These are phyloP conservation scores for Fraxinus xanthoxyloides DNA, from an alignment of 305 asterid genomes.

Conservation along the genomic window DNA sequence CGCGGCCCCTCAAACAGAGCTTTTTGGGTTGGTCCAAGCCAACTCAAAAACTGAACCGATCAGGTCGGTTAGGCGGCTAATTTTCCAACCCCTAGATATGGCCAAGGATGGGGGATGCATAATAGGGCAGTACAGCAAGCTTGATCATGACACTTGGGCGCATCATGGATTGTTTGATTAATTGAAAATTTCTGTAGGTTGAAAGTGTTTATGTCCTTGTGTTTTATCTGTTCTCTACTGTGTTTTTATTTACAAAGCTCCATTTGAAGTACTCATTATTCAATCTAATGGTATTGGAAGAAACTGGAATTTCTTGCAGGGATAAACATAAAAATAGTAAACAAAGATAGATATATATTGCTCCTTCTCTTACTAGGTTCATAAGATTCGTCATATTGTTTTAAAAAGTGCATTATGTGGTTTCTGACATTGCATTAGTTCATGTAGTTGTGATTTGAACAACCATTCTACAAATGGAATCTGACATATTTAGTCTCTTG, in stretches of 20 bases:
- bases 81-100: neutral
- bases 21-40: neutral
- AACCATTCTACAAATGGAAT: conserved; percentile 5
- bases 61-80: neutral
- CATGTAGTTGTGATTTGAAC: neutral
- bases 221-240: conserved; percentile 2
- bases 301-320: conserved; percentile 14
- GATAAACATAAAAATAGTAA: neutral
- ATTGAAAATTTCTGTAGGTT: neutral
- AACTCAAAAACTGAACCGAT: neutral
- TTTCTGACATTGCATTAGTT: neutral
- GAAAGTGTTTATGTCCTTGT: conserved; percentile 6
- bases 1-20: neutral
- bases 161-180: neutral
- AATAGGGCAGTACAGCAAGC: neutral
- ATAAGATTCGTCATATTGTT: conserved; percentile 10
- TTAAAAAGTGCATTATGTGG: conserved; percentile 1
- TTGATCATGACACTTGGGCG: neutral
- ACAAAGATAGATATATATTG: neutral
- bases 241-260: conserved; percentile 10
- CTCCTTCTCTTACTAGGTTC: conserved; percentile 10
- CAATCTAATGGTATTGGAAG: conserved; percentile 5
- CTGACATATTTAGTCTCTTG: conserved; percentile 29
- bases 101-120: neutral
- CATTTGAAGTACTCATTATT: neutral